A percentile compares a stretch with the other conserved stretches of the same genome.
These are phyloP conservation scores for Cytospora mali DNA, from an alignment of 2,329 filamentous ascomycete genomes.

Conservation along the genomic window DNA sequence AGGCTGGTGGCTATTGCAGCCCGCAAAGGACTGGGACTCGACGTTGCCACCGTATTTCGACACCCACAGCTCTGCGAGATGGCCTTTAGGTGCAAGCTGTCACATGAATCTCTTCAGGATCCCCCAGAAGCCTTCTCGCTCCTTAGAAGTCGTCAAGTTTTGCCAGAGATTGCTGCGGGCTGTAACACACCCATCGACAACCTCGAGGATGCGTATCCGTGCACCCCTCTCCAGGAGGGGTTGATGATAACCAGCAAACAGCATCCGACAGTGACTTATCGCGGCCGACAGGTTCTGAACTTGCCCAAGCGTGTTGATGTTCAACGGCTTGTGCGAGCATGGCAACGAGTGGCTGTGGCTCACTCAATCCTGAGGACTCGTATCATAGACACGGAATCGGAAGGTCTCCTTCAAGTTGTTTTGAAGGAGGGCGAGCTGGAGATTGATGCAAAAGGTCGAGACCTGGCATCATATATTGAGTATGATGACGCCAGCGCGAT, in stretches of 20 bases:
- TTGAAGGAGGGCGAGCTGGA: background rate
- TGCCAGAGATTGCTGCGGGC: background rate
- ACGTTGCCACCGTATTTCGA: background rate
- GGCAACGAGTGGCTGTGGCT: background rate
- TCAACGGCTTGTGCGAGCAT: background rate
- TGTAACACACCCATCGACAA: background rate
- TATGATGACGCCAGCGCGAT: background rate
- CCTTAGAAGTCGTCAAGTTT: background rate
- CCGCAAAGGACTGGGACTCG: background rate
- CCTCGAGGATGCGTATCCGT: constrained; percentile 4
- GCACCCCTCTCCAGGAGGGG: constrained; percentile 5
- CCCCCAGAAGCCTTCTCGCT: background rate
- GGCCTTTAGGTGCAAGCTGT: background rate
- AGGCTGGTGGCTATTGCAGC: constrained; percentile 29
- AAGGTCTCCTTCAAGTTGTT: background rate
- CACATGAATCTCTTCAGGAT: background rate
- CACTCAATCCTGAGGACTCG: background rate
- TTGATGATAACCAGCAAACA: background rate
- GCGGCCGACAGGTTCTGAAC: background rate
- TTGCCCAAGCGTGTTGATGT: background rate
- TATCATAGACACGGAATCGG: background rate
- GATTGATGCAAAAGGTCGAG: background rate
- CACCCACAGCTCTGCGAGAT: background rate
- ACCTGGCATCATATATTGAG: background rate
- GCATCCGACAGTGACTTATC: background rate